Evolutionary conservation across 2,329 filamentous ascomycete genomes (phyloP).

Genomic region (Diaporthe ilicicola): DNA sequence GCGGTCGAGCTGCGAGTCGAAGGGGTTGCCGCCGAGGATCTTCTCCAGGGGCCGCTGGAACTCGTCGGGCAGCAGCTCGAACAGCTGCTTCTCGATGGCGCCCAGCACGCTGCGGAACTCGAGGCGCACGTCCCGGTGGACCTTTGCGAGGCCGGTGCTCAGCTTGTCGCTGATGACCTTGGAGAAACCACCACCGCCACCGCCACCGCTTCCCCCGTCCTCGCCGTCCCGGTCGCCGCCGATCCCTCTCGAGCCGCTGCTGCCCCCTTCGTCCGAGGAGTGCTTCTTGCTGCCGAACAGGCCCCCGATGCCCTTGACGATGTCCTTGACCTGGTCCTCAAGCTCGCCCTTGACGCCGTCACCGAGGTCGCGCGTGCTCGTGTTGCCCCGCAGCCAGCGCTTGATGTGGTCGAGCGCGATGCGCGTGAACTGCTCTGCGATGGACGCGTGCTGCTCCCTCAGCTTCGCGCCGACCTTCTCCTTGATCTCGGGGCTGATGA

Average conservation of each 20-base stretch:
- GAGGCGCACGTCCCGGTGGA: conserved; percentile 54
- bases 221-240: conserved; percentile 42
- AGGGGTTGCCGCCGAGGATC: conserved; percentile 56
- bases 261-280: conserved; percentile 38
- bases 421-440: conserved; percentile 55
- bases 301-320: conserved; percentile 53
- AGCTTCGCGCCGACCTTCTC: conserved; percentile 51
- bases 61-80: conserved; percentile 53
- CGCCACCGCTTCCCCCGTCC: conserved; percentile 40
- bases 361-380: conserved; percentile 50
- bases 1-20: conserved; percentile 49
- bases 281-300: conserved; percentile 50
- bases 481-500: conserved; percentile 57
- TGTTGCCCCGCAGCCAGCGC: conserved; percentile 53
- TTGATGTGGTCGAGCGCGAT: conserved; percentile 58
- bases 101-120: conserved; percentile 56
- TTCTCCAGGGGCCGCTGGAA: conserved; percentile 55
- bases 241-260: conserved; percentile 43
- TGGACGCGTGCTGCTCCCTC: conserved; percentile 50
- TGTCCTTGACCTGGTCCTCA: conserved; percentile 43
- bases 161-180: conserved; percentile 56
- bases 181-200: conserved; percentile 52
- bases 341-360: conserved; percentile 55
- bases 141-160: conserved; percentile 52
- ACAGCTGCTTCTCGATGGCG: conserved; percentile 54